phyloP scores from a whole-genome alignment of 495 filamentous ascomycete genomes.

The Penicillium flavigenum region DNA sequence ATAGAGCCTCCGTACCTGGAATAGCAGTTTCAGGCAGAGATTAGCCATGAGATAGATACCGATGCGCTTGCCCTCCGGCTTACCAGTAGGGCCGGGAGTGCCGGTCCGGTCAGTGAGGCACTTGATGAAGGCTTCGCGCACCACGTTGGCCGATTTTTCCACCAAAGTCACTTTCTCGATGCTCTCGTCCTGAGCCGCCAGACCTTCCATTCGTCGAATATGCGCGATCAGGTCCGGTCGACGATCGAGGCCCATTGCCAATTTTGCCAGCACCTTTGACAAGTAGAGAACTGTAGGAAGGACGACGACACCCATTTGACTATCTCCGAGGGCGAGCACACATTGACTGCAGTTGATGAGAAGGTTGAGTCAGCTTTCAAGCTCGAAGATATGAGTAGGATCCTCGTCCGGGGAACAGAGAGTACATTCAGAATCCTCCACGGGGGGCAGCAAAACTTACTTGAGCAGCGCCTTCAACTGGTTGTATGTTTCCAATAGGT shows the following conservation, averaged over 20 bases:
- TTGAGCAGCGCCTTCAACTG: conserved; percentile 68
- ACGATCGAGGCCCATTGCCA: conserved; percentile 78
- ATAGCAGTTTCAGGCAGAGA: conserved; percentile 82
- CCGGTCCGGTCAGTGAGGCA: conserved; percentile 81
- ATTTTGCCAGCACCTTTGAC: conserved; percentile 69
- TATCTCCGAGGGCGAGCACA: conserved; percentile 76
- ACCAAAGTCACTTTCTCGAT: conserved; percentile 71
- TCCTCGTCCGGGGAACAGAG: conserved; percentile 4
- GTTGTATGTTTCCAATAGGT: conserved; percentile 72
- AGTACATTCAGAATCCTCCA: neutral
- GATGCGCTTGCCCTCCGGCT: conserved; percentile 77
- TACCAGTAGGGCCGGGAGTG: conserved; percentile 48
- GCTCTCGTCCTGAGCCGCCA: conserved; percentile 51
- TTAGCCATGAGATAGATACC: conserved; percentile 92
- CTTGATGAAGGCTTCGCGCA: conserved; percentile 86
- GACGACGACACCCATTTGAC: conserved; percentile 72
- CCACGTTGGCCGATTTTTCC: conserved; percentile 79
- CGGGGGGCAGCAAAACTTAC: conserved; percentile 45
- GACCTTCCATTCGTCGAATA: conserved; percentile 51
- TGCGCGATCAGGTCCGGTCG: conserved; percentile 66
- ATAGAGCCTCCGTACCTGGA: conserved; percentile 56
- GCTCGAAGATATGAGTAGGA: neutral
- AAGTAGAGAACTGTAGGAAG: conserved; percentile 75
- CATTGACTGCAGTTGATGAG: conserved; percentile 52
- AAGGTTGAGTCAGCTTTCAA: conserved; percentile 7